These are phyloP conservation scores for Staphylotrichum longicolle DNA, from an alignment of 495 filamentous ascomycete genomes.

Conservation along the genomic window DNA sequence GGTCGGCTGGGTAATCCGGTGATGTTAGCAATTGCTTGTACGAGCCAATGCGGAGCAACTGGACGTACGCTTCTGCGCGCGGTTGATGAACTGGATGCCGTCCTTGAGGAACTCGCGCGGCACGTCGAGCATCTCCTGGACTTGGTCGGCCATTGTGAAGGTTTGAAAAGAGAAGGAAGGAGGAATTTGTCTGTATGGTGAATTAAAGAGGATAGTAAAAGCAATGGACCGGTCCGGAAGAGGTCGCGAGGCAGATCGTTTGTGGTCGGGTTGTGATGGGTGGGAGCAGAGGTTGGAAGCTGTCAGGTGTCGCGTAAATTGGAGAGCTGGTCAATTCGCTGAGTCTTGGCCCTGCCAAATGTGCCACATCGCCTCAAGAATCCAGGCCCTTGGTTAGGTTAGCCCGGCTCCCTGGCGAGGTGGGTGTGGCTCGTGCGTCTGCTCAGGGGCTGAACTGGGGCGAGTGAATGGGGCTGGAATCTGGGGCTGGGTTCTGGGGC, in stretches of 20 bases:
- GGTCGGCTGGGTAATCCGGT: constrained; percentile 53
- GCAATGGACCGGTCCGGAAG: not conserved
- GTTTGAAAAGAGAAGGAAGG: not conserved
- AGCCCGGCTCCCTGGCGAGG: not conserved
- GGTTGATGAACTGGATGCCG: constrained; percentile 76
- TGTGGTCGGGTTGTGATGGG: not conserved
- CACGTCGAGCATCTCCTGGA: constrained; percentile 77
- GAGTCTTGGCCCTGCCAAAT: constrained; percentile 18
- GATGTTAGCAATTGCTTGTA: too few relatives aligned
- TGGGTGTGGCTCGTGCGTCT: constrained; percentile 17
- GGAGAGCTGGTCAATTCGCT: constrained; percentile 23
- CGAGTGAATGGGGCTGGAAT: not conserved
- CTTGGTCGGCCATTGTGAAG: constrained; percentile 65
- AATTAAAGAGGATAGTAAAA: too few relatives aligned
- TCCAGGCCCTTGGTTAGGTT: constrained; percentile 1
- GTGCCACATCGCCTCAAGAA: constrained; percentile 29
- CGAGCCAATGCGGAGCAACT: not conserved
- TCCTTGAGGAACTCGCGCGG: constrained; percentile 80
- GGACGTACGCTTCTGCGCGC: constrained; percentile 76
- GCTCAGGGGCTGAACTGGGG: constrained; percentile 18
- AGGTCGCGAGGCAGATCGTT: not conserved
- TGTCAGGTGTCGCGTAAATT: constrained; percentile 21
- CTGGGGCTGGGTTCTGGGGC: not conserved
- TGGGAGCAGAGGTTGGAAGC: constrained; percentile 11
- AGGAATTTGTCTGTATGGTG: not conserved